Percentiles rank a stretch among this genome's conserved stretches.
These are phyloP conservation scores for Colletotrichum musicola DNA, from an alignment of 2,329 filamentous ascomycete genomes.

Conservation along the genomic window DNA sequence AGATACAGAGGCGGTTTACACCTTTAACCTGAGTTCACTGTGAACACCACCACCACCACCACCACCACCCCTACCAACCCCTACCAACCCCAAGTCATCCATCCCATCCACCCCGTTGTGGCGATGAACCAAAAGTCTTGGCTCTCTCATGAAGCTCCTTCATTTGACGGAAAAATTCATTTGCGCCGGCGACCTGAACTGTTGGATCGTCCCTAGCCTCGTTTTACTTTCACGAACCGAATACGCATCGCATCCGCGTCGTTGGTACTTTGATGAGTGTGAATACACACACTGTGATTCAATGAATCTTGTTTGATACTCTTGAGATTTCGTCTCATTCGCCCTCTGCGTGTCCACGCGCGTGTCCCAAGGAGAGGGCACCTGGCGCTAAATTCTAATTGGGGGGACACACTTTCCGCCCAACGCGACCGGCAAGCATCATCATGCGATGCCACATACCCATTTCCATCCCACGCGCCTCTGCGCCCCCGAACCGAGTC, in stretches of 20 bases:
- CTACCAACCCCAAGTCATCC: not conserved
- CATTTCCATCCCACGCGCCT: conserved; percentile 1
- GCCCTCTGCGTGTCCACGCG: not conserved
- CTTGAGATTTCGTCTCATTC: not conserved
- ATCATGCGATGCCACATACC: conserved; percentile 32
- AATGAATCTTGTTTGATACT: not conserved
- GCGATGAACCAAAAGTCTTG: conserved; percentile 26
- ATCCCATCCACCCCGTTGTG: conserved; percentile 4
- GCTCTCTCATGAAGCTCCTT: conserved; percentile 10
- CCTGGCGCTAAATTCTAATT: conserved; percentile 11
- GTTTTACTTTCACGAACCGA: not conserved
- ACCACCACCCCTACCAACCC: not conserved
- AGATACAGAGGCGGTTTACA: not conserved
- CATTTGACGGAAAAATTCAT: conserved; percentile 39
- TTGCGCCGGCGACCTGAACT: conserved; percentile 28
- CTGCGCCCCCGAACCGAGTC: conserved; percentile 26
- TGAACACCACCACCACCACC: not conserved
- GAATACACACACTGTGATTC: too few species aligned
- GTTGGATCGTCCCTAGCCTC: conserved; percentile 17
- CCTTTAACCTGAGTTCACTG: too few species aligned
- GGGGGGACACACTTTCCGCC: not conserved
- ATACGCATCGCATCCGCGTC: not conserved
- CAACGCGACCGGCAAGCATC: conserved; percentile 11
- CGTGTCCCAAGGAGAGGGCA: conserved; percentile 5
- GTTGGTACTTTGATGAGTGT: not conserved